These are phyloP conservation scores for Coniella vitis DNA, from an alignment of 2,329 filamentous ascomycete genomes.

Conservation along the genomic window DNA sequence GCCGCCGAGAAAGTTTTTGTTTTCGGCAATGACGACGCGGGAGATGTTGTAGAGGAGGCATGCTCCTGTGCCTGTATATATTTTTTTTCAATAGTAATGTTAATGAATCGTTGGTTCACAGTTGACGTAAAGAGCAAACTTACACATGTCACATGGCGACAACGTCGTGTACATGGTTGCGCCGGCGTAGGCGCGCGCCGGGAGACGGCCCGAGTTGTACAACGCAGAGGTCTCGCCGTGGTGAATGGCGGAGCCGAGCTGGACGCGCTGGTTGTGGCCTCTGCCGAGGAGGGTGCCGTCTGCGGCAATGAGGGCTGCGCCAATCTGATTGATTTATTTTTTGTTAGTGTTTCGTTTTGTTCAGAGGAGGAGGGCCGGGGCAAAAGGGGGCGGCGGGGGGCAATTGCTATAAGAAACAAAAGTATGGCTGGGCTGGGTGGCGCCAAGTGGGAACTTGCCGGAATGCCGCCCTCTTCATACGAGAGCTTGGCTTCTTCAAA, in stretches of 20 bases:
- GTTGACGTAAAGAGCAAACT: constrained; percentile 12
- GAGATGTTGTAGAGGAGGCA: constrained; percentile 70
- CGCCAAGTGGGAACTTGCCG: constrained; percentile 26
- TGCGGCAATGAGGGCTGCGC: constrained; percentile 54
- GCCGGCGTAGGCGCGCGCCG: constrained; percentile 60
- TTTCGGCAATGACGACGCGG: constrained; percentile 71
- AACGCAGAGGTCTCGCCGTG: constrained; percentile 73
- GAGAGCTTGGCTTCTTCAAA: constrained; percentile 39
- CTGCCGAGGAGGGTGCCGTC: constrained; percentile 64
- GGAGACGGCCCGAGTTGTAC: constrained; percentile 65
- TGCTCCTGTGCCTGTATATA: constrained; percentile 51
- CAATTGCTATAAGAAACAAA: no score
- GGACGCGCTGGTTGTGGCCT: constrained; percentile 71
- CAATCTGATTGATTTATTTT: constrained; percentile 32
- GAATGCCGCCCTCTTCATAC: constrained; percentile 41
- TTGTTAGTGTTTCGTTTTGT: no score
- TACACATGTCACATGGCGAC: constrained; percentile 73
- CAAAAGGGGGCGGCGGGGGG: background rate
- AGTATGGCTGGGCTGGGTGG: background rate
- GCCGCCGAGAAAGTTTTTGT: constrained; percentile 66
- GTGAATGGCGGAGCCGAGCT: constrained; percentile 38
- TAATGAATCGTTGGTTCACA: no score
- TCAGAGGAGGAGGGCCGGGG: background rate
- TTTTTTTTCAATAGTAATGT: background rate
- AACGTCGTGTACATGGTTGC: constrained; percentile 81